Conservation (phyloP, 768 basidiomycete species). For the Phylloporus arenicola region DNA sequence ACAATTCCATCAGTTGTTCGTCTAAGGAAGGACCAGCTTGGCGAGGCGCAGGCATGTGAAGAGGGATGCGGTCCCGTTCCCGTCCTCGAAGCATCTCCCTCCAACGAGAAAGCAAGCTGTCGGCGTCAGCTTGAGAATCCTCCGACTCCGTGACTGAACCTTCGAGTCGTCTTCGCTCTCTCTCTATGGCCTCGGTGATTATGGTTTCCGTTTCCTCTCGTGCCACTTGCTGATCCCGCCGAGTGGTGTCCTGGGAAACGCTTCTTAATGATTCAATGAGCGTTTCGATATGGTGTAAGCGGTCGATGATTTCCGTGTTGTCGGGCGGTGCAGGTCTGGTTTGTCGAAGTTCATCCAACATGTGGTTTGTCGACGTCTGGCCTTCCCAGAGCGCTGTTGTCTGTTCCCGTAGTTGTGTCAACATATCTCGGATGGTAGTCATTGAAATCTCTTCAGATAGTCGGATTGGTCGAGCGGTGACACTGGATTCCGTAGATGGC, state of each 20-base stretch:
- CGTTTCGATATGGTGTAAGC: conserved; percentile 23
- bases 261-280: conserved; percentile 16
- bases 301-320: conserved; percentile 35
- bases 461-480: conserved; percentile 30
- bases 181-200: conserved; percentile 18
- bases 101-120: conserved; percentile 26
- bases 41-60: conserved; percentile 42
- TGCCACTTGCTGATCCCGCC: not conserved
- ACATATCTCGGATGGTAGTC: conserved; percentile 45
- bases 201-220: conserved; percentile 14
- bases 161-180: conserved; percentile 1
- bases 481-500: conserved; percentile 30
- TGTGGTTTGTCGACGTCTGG: conserved; percentile 54
- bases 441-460: conserved; percentile 30
- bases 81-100: conserved; percentile 22
- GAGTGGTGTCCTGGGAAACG: conserved; percentile 3
- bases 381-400: conserved; percentile 55
- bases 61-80: conserved; percentile 26
- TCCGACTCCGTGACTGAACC: conserved; percentile 30
- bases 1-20: conserved; percentile 55
- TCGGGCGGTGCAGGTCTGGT: conserved; percentile 37
- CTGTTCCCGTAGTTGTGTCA: conserved; percentile 56
- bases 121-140: conserved; percentile 23
- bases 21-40: conserved; percentile 49
- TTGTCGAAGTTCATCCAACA: conserved; percentile 58